Evolutionary conservation across 116 monocot species (phyloP).

Genomic region (Dioscorea cayenensis): DNA sequence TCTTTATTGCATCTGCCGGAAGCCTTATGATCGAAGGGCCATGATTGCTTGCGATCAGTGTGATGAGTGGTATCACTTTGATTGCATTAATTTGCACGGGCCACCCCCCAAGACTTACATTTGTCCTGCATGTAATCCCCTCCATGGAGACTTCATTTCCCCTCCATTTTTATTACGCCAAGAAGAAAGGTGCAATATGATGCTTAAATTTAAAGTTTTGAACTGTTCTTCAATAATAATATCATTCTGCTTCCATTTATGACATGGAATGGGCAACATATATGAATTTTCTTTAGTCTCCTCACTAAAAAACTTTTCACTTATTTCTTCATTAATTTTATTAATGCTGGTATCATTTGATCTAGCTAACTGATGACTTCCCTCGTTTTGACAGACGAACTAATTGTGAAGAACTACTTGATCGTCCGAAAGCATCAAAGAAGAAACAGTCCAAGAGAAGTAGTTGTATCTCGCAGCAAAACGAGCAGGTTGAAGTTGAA

Average conservation of each 20-base stretch:
- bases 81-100: conserved; percentile 42
- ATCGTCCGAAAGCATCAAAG: conserved; percentile 26
- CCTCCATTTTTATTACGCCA: conserved; percentile 9
- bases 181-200: conserved; percentile 27
- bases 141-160: conserved; percentile 25
- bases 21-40: conserved; percentile 54
- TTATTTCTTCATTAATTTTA: no score
- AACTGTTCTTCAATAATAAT: no score
- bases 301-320: no score
- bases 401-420: conserved; percentile 19
- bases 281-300: no score
- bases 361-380: neutral
- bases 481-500: conserved; percentile 17
- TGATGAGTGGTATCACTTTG: conserved; percentile 84
- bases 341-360: neutral
- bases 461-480: conserved; percentile 9
- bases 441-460: conserved; percentile 4
- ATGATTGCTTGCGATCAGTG: conserved; percentile 88
- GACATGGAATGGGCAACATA: no score
- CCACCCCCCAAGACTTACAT: conserved; percentile 41
- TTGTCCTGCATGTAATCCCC: conserved; percentile 66
- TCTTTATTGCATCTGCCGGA: conserved; percentile 84
- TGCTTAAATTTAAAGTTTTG: neutral
- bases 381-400: conserved; percentile 23
- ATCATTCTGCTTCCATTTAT: no score